Percentiles rank a stretch among this genome's conserved stretches.
Conservation (phyloP, 1,284 basidiomycete species). For the Cystobasidium sp. region DNA sequence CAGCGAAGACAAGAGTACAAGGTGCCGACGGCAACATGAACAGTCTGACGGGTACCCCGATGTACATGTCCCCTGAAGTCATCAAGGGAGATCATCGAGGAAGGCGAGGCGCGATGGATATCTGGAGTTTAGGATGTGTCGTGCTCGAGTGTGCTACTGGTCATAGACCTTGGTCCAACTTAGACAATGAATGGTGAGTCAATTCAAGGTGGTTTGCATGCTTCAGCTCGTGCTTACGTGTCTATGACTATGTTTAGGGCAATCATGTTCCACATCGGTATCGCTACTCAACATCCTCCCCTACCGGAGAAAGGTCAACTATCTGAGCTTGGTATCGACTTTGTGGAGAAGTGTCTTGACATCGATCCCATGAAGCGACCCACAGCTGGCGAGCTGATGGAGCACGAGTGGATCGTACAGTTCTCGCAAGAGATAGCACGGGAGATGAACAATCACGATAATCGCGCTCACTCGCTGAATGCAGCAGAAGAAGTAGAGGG, state of each 20-base stretch:
- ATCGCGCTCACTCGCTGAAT: neutral
- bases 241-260: slow-evolving; percentile 65
- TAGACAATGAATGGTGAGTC: slow-evolving; percentile 97
- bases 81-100: slow-evolving; percentile 76
- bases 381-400: slow-evolving; percentile 79
- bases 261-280: slow-evolving; percentile 99
- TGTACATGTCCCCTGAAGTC: slow-evolving; percentile 99
- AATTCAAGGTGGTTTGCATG: neutral
- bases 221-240: neutral
- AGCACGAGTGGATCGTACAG: slow-evolving; percentile 82
- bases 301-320: slow-evolving; percentile 89
- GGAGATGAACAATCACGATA: slow-evolving; percentile 28
- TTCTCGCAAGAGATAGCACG: slow-evolving; percentile 51
- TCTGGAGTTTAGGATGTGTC: slow-evolving; percentile 95
- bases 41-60: slow-evolving; percentile 94
- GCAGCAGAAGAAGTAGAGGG: slow-evolving; percentile 30
- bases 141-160: slow-evolving; percentile 96
- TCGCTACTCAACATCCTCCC: slow-evolving; percentile 94
- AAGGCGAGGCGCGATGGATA: slow-evolving; percentile 93
- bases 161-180: slow-evolving; percentile 95
- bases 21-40: slow-evolving; percentile 66
- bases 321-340: slow-evolving; percentile 86
- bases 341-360: slow-evolving; percentile 88
- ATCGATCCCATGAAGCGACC: slow-evolving; percentile 86
- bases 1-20: slow-evolving; percentile 64